Base-by-base conservation (phyloP, 306 rosid genomes). In the Gynostemma pentaphyllum region DNA sequence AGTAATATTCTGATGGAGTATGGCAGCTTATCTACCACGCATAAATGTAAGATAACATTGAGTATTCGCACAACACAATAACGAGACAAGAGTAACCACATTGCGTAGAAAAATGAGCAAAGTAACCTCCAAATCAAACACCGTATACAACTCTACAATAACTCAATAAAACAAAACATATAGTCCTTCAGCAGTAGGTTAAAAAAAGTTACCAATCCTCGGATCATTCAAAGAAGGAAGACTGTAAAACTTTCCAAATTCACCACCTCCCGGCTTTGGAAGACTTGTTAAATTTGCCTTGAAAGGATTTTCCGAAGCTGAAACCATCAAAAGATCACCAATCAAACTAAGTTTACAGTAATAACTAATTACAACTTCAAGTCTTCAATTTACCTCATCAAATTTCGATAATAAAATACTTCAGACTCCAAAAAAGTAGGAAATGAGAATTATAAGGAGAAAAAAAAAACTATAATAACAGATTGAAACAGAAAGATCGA, bases 221-320 rank as follows among this genome's bases (percentile, higher is more conserved):
- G 99, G 95, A 45, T 94, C 97, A 0, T 86, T 88, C 72, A 94
- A 73, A 50, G 99, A 86, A 30, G 99, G 87, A 70, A 94, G 95
- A 68, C 97, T 94, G 68, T 88, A 94, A 74, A 78, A 88, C 73
- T 88, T 94, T 42, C 99, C 99, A 56, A 78, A 94, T 79, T 88
- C 95, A 28, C 99, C 99, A 2, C 99, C 97, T 27, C 99, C 95
- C 10, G 89, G 94, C 81, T 86, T 94, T 4, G 97, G 95, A 28
- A 94, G 97, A 78, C 79, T 81, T 5, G 95, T 86, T 74, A 94
- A 71, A 74, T 80, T 87, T 56, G 51, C 87, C 81, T 94, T 82
- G 88, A 88, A 94, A 67, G 97, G 97, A 72, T 82, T 81, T 53
- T 94, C 97, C 41, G 80, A 48, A 74, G 97, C 97, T 94, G 82